Evolutionary conservation across 2,329 filamentous ascomycete genomes (phyloP), one percentile per base, ranked within the genome.

Genomic region (Cadophora sp.): DNA sequence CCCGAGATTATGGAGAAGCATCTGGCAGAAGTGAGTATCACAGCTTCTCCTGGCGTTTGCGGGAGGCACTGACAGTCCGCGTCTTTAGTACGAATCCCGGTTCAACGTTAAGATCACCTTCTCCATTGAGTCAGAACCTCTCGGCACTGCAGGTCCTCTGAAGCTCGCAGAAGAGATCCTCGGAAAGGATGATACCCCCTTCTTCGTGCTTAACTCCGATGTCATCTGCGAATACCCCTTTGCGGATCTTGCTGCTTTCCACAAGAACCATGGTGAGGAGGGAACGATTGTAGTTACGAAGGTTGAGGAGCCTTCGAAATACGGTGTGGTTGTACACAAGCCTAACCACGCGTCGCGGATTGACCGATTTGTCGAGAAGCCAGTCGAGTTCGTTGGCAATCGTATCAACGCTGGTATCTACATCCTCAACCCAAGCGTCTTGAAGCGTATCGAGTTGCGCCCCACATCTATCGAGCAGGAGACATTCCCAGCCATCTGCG

Each of bases 351-450:
- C 92, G 65, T 93, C 93, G 58, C 90, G 92, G 79, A 98, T 99
- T 81, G 96, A 99, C 83, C 94, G 96, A 75, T 99, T 99, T 84
- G 96, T 99, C 75, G 95, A 99, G 89, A 99, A 99, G 87, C 95
- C 95, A 46, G 93, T 98, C 79, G 93, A 98, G 83, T 98, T 97
- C 79, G 95, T 98, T 68, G 95, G 95, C 77, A 98, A 98, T 88
- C 92, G 95, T 73, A 98, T 98, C 87, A 98, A 98, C 78, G 96
- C 95, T 75, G 96, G 96, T 83, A 93, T 98, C 83, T 98, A 98
- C 86, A 97, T 98, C 77, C 87, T 98, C 77, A 98, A 97, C 86
- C 94, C 94, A 60, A 94, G 91, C 62, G 89, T 98, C 50, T 89
- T 99, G 69, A 85, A 90, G 74, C 92, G 95, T 80, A 98, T 99